Evolutionary conservation across 2,329 filamentous ascomycete species (phyloP), one percentile per base, ranked within the genome.

Genomic region (Pseudocercospora musae): DNA sequence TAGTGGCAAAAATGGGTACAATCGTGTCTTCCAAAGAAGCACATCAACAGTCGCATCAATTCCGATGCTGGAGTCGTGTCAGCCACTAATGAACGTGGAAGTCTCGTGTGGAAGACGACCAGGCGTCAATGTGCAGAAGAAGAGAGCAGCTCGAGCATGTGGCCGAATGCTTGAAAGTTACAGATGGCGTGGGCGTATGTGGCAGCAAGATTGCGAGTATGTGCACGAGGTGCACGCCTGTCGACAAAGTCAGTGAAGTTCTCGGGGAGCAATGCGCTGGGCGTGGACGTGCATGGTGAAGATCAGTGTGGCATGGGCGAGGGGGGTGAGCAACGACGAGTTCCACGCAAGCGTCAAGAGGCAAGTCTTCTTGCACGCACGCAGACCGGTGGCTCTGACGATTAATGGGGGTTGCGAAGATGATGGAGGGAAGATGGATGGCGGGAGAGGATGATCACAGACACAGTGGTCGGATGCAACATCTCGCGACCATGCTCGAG

Each of bases 171-270:
- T n/a, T 15, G 8, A 33, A 7, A 4, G 15, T 54, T 21, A n/a
- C 13, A 37, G 50, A 37, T 31, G 11, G 50, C 50, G 50, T 54
- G 27, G 11, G 50, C 27, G 25, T 37, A 21, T 37, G 10, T 21
- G 50, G 27, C 21, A 21, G 31, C 50, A 18, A 54, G 27, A 11
- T 33, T 54, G 50, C 20, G 4, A 20, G 50, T 21, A 21, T 54
- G 50, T 37, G 50, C 50, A 54, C 50, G 29, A 54, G 50, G 50
- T 54, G 50, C 50, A 54, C 50, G 25, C 50, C 50, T 54, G 50
- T 4, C 10, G 50, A 54, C 27, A 37, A 54, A 29, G 50, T 54
- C 50, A 54, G 50, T 54, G 8, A 37, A 21, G 27, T 37, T 37
- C 50, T 9, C n/a, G 18, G 27, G 5, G 50, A n/a, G 20, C 5